These are phyloP conservation scores for Mycena filopes DNA, from an alignment of 768 basidiomycete genomes.

Conservation along the genomic window DNA sequence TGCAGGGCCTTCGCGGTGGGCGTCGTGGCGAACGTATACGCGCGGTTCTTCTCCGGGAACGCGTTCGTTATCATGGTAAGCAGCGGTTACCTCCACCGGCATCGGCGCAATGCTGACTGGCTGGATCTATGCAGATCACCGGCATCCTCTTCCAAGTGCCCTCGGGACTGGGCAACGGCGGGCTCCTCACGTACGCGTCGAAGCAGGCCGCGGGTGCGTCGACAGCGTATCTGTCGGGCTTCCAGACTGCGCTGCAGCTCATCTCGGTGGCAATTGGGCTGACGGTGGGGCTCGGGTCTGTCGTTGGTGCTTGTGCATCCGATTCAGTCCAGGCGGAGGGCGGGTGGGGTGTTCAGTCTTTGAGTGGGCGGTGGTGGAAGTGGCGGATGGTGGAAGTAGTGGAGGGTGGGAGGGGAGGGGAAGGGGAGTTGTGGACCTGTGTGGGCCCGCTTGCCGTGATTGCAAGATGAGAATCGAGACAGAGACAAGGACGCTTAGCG, in stretches of 20 bases:
- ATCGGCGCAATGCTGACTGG: neutral
- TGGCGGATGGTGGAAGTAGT: no score
- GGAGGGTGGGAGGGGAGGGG: no score
- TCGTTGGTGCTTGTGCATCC: constrained; percentile 75
- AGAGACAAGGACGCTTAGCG: neutral
- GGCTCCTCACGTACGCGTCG: constrained; percentile 77
- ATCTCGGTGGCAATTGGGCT: constrained; percentile 81
- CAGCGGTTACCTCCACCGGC: no score
- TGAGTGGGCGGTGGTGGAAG: neutral
- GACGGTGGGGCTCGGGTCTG: constrained; percentile 83
- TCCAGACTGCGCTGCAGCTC: constrained; percentile 79
- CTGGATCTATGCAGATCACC: constrained; percentile 56
- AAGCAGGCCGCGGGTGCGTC: constrained; percentile 63
- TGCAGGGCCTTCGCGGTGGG: constrained; percentile 86
- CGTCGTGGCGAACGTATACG: constrained; percentile 80
- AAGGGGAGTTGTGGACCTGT: no score
- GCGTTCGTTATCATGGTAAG: constrained; percentile 90
- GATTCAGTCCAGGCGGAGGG: constrained; percentile 64
- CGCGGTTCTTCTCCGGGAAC: constrained; percentile 75
- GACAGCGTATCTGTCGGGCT: constrained; percentile 72
- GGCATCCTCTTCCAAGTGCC: constrained; percentile 89
- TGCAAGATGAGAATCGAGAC: neutral
- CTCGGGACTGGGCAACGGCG: constrained; percentile 82
- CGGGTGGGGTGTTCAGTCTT: constrained; percentile 69
- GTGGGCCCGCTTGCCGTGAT: no score